phyloP scores from a whole-genome alignment of 2,329 filamentous ascomycete genomes.

The Dactylellina leptospora region DNA sequence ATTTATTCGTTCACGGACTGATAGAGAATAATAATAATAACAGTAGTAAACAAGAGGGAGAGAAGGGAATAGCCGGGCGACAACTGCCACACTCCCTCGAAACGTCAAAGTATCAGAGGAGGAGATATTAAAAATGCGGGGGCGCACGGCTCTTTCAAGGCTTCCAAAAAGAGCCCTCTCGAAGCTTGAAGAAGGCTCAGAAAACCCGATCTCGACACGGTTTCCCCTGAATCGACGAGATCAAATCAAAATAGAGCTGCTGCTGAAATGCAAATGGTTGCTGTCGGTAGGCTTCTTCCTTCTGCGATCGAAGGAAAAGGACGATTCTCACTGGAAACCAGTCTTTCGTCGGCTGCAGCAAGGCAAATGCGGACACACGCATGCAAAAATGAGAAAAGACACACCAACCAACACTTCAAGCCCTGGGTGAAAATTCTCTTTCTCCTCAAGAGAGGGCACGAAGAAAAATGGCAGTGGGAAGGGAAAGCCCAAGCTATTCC shows the following conservation, averaged over 20 bases:
- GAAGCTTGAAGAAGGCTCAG: not conserved
- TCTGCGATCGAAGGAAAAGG: slow-evolving; percentile 32
- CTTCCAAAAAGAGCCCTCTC: not conserved
- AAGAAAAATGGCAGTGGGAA: slow-evolving; percentile 20
- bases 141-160: slow-evolving; percentile 7
- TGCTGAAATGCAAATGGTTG: too few relatives aligned
- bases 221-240: slow-evolving; percentile 14
- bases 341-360: slow-evolving; percentile 27
- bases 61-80: slow-evolving; percentile 12
- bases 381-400: not conserved
- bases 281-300: too few relatives aligned
- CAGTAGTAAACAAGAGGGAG: slow-evolving; percentile 2
- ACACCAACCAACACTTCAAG: not conserved
- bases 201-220: slow-evolving; percentile 6
- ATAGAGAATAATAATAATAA: slow-evolving; percentile 1
- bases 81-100: slow-evolving; percentile 9
- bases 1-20: not conserved
- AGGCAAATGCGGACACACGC: slow-evolving; percentile 30
- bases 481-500: slow-evolving; percentile 39
- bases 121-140: slow-evolving; percentile 43
- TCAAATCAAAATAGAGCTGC: too few relatives aligned
- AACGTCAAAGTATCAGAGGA: not conserved
- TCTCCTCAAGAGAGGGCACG: not conserved
- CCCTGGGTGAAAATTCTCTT: not conserved
- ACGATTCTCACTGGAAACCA: slow-evolving; percentile 20